Conservation (phyloP, 805 yeast genomes). For the Barnettozyma vustinii region DNA sequence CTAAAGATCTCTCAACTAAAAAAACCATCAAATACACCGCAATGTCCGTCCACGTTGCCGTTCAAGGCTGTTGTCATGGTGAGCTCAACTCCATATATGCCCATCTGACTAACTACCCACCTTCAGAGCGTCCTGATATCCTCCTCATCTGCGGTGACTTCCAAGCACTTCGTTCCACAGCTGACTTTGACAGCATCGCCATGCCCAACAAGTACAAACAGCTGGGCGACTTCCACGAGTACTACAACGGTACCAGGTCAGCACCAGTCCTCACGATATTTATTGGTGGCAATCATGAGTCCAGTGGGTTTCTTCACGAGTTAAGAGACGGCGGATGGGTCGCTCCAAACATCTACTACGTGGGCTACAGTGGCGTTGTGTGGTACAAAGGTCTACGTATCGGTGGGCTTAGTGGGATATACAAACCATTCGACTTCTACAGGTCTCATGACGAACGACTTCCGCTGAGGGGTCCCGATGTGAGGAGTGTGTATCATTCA, state of each 20-base stretch:
- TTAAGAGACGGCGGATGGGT: slow-evolving; percentile 89
- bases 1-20: no score
- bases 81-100: slow-evolving; percentile 56
- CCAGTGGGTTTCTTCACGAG: slow-evolving; percentile 70
- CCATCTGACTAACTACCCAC: slow-evolving; percentile 22
- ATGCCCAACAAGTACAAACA: slow-evolving; percentile 73
- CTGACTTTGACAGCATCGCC: slow-evolving; percentile 64
- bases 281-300: slow-evolving; percentile 95
- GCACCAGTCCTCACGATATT: slow-evolving; percentile 81
- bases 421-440: slow-evolving; percentile 45
- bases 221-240: slow-evolving; percentile 76
- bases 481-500: slow-evolving; percentile 66
- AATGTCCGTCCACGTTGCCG: slow-evolving; percentile 42
- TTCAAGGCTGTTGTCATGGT: slow-evolving; percentile 92
- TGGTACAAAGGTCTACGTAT: slow-evolving; percentile 74
- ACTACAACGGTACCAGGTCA: slow-evolving; percentile 49
- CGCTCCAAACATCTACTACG: slow-evolving; percentile 77
- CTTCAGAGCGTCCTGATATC: slow-evolving; percentile 38
- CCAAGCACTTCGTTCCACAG: slow-evolving; percentile 63
- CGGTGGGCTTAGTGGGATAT: slow-evolving; percentile 84
- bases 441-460: slow-evolving; percentile 35
- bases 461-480: slow-evolving; percentile 43
- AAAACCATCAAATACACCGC: background rate
- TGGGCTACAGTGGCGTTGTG: slow-evolving; percentile 73
- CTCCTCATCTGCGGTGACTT: slow-evolving; percentile 88